Conservation (phyloP, 2,329 filamentous ascomycete species). For the Fusarium sp. region DNA sequence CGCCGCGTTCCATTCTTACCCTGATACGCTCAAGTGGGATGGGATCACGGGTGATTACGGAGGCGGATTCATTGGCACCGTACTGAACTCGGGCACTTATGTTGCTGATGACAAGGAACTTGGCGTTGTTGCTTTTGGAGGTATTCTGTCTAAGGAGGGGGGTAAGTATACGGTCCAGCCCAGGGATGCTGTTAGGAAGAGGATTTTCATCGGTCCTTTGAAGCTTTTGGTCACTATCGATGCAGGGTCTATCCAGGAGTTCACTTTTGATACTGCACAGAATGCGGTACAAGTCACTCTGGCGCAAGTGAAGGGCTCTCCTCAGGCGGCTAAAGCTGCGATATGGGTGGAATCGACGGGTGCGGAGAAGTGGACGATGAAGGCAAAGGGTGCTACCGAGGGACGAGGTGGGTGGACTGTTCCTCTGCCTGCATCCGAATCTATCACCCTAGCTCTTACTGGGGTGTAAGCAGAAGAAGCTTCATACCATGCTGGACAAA, state of each 20-base stretch:
- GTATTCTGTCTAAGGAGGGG: conserved; percentile 51
- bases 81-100: conserved; percentile 64
- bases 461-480: background rate
- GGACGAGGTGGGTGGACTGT: conserved; percentile 45
- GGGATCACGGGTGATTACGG: conserved; percentile 70
- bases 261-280: conserved; percentile 51
- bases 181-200: conserved; percentile 61
- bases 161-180: conserved; percentile 55
- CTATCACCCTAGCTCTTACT: conserved; percentile 13
- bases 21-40: conserved; percentile 69
- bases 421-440: background rate
- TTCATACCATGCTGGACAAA: no score
- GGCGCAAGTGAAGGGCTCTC: conserved; percentile 48
- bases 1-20: conserved; percentile 69
- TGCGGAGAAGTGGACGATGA: conserved; percentile 18
- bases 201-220: conserved; percentile 63
- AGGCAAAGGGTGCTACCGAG: background rate
- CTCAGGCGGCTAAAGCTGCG: conserved; percentile 48
- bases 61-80: conserved; percentile 65
- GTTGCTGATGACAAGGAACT: conserved; percentile 60
- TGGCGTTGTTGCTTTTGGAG: conserved; percentile 65
- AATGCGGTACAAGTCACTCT: conserved; percentile 46
- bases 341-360: conserved; percentile 55
- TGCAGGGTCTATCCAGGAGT: conserved; percentile 58
- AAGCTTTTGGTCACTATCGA: conserved; percentile 59